These are phyloP conservation scores for Oryza brachyantha DNA, from an alignment of 176 grass and related monocot species.

Conservation along the genomic window DNA sequence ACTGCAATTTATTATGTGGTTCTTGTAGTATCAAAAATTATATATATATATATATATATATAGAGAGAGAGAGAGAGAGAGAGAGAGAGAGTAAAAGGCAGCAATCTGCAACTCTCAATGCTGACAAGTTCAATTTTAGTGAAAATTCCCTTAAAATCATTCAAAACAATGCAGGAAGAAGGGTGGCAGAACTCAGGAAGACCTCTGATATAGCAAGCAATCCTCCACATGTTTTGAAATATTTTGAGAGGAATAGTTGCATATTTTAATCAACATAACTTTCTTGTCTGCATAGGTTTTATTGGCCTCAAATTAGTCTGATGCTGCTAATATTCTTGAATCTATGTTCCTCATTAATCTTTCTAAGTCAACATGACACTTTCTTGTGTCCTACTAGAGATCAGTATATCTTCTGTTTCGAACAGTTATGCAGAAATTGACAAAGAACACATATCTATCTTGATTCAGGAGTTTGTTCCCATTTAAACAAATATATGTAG, in stretches of 20 bases:
- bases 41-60: no score
- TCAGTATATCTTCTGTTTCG: background rate
- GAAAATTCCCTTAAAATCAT: background rate
- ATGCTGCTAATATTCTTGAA: background rate
- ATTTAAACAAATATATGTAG: background rate
- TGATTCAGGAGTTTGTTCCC: background rate
- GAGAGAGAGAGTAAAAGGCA: background rate
- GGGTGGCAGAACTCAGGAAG: background rate
- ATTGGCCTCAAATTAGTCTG: background rate
- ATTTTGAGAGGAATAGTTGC: no score
- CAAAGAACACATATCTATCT: conserved; percentile 21
- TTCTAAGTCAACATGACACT: background rate
- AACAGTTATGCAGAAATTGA: conserved; percentile 5
- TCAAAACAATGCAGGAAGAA: background rate
- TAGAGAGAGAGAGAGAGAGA: no score
- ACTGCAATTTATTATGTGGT: background rate
- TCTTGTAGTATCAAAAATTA: background rate
- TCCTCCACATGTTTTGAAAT: background rate
- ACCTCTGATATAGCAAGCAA: background rate
- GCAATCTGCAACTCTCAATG: background rate
- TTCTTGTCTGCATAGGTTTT: background rate
- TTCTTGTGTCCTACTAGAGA: background rate
- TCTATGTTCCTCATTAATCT: background rate
- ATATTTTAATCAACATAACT: no score
- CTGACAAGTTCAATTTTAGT: background rate